Conservation (phyloP, 805 yeast species). For the Suhomyces faveliae region DNA sequence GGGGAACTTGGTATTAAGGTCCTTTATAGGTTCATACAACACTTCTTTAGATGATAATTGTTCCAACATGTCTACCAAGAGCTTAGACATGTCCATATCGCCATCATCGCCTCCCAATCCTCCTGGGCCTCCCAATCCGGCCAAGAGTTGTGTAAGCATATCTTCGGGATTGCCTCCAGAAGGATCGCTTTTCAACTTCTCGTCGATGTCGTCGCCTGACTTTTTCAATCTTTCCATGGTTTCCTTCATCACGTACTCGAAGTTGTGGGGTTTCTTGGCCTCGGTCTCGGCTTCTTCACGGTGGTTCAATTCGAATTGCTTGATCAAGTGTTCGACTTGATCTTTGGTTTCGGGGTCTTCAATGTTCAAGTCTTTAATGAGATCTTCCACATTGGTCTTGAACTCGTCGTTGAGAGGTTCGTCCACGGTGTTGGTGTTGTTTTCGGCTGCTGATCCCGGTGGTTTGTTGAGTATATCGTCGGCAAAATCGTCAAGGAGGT, state of each 20-base stretch:
- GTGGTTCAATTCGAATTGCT: slow-evolving; percentile 39
- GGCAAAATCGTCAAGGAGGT: slow-evolving; percentile 80
- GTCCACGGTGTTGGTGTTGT: slow-evolving; percentile 10
- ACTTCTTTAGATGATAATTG: slow-evolving; percentile 84
- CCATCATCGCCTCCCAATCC: slow-evolving; percentile 35
- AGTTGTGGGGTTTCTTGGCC: slow-evolving; percentile 38
- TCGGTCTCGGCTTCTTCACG: slow-evolving; percentile 27
- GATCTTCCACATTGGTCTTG: slow-evolving; percentile 36
- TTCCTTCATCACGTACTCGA: slow-evolving; percentile 73
- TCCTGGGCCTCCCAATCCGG: slow-evolving; percentile 40
- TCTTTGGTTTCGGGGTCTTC: slow-evolving; percentile 53
- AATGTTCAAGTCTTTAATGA: slow-evolving; percentile 47
- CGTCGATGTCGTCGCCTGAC: slow-evolving; percentile 70
- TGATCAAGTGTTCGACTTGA: slow-evolving; percentile 49
- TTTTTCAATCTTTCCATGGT: slow-evolving; percentile 79
- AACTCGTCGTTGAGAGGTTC: slow-evolving; percentile 33
- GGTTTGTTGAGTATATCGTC: slow-evolving; percentile 64
- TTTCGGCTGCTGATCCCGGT: slow-evolving; percentile 45
- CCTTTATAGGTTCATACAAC: slow-evolving; percentile 84
- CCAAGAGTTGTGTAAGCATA: slow-evolving; percentile 61
- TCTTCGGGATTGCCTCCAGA: slow-evolving; percentile 43
- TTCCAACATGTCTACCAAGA: slow-evolving; percentile 70
- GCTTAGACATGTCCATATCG: slow-evolving; percentile 59
- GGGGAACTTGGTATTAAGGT: slow-evolving; percentile 70
- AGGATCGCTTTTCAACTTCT: slow-evolving; percentile 48